Conservation (phyloP, 192 early-diverging fungal species). For the Cetraspora pellucida region DNA sequence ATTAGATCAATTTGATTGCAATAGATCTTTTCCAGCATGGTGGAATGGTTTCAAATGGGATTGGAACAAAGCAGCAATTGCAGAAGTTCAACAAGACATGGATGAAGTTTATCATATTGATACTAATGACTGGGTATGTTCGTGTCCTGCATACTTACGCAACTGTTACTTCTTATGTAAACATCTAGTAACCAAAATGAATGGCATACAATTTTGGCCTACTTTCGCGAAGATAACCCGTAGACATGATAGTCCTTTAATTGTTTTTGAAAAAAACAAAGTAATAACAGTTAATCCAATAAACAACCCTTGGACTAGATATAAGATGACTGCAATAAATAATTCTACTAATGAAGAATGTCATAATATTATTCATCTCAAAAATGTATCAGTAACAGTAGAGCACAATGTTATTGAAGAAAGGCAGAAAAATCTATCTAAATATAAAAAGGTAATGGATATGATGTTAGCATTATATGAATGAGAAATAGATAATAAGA, state of each 20-base stretch:
- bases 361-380: no score
- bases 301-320: not conserved
- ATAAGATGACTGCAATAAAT: not conserved
- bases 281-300: not conserved
- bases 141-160: not conserved
- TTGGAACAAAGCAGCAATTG: not conserved
- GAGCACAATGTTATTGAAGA: not conserved
- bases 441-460: not conserved
- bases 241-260: not conserved
- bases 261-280: not conserved
- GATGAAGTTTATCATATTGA: conserved; percentile 6
- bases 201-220: no score
- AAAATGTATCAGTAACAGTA: no score
- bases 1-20: not conserved
- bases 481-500: not conserved
- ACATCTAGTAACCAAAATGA: not conserved
- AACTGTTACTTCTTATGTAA: not conserved
- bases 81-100: not conserved
- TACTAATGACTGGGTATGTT: not conserved
- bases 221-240: not conserved
- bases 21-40: not conserved
- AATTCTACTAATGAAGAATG: no score
- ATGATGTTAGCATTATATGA: not conserved
- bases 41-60: not conserved
- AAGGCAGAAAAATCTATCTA: not conserved